Evolutionary conservation across 305 asterid species (phyloP), one percentile per base, ranked within the genome.

Genomic region (Fraxinus albicans): DNA sequence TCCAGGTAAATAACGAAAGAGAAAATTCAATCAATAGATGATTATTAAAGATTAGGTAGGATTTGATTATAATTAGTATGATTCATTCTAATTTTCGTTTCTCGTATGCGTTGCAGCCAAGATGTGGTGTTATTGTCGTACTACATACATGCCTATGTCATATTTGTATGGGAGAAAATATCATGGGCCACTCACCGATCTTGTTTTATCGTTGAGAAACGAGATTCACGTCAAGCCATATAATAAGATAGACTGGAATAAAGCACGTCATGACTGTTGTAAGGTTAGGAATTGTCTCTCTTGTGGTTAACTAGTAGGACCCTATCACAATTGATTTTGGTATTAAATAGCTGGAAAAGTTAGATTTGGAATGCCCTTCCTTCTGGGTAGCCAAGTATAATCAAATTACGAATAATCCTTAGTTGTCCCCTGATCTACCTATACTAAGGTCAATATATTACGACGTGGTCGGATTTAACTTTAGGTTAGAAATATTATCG

Each of bases 91-190:
- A 27, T 4, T 67, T 27, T 27, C 12, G 12, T 65, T 25, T 2
- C 8, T 27, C 0, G 36, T 67, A 5, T 2, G 15, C 31, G 23
- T 21, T 89, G 88, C 92, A 92, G 98, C 98, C 67, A 94, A 94
- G 75, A 94, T 93, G 98, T 94, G 94, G 98, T 90, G 95, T 19
- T 93, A 91, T 8, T 92, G 96, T 77, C 94, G 97, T 1, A 89
- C 97, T 33, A 91, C 97, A 0, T 94, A 93, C 90, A 93, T 94
- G 98, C 97, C 98, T 0, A 93, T 93, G 97, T 94, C 97, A n/a
- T 94, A 93, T 36, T 87, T 94, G 4, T 94, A 94, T 21, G 98
- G 95, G 1, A 83, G 84, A 44, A 90, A 90, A 74, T 94, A 85
- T 86, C 94, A 91, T 12, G 97, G 97, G 0, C 91, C 94, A 0